Conservation (phyloP, 768 basidiomycete species). For the Phylloporus sp. region DNA sequence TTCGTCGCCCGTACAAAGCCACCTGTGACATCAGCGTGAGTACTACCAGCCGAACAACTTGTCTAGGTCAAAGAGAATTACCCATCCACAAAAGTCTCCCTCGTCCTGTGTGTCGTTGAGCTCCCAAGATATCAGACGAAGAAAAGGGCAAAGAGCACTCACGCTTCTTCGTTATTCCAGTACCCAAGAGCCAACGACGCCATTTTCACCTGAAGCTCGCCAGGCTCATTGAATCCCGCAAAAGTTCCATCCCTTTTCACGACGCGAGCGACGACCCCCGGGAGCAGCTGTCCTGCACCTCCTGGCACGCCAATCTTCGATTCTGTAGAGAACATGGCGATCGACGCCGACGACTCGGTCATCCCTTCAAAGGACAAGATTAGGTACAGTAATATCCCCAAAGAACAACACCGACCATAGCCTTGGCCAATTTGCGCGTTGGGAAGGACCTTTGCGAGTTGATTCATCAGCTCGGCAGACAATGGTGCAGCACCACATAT, state of each 20-base stretch:
- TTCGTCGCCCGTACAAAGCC: conserved; percentile 68
- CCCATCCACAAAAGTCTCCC: conserved; percentile 66
- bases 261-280: conserved; percentile 51
- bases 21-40: conserved; percentile 35
- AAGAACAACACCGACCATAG: conserved; percentile 39
- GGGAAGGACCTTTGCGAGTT: conserved; percentile 44
- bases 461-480: conserved; percentile 48
- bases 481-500: conserved; percentile 62
- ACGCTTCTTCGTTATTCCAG: conserved; percentile 58
- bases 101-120: conserved; percentile 41
- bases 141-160: conserved; percentile 23
- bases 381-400: neutral
- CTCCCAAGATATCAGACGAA: neutral
- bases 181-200: conserved; percentile 42
- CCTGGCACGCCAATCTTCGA: conserved; percentile 49
- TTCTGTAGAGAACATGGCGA: conserved; percentile 45
- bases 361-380: conserved; percentile 46
- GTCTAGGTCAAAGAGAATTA: conserved; percentile 23
- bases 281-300: conserved; percentile 43
- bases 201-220: conserved; percentile 50
- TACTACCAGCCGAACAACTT: neutral
- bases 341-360: conserved; percentile 58
- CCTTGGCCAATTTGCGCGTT: conserved; percentile 63
- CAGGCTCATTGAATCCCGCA: conserved; percentile 51
- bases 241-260: conserved; percentile 54